Base-by-base conservation (phyloP, 2,329 filamentous ascomycete species). In the Thielaviopsis euricoi region DNA sequence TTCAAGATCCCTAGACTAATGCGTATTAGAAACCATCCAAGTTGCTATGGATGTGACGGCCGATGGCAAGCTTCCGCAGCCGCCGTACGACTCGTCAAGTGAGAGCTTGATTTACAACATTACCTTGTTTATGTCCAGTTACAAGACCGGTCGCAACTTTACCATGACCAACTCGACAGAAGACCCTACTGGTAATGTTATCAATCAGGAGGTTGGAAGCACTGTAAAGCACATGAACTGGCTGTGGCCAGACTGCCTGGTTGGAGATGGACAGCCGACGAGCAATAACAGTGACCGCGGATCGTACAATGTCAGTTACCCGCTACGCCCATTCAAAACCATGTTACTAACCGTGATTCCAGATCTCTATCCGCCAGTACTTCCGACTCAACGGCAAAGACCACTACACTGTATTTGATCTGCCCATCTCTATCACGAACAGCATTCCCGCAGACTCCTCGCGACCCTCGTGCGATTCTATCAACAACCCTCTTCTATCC, bases 191-290 rank as follows among this genome's bases (percentile, higher is more conserved):
- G 79, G 80, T 1, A 73, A 82, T 54, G 82, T 87, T 57, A 77
- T 87, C 71, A 67, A 70, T 26, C 79, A 83, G 61, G 83, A 87
- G 65, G 69, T 75, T 0, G 77, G 78, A 3, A 85, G 82, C 65
- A 87, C 84, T 0, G 85, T 87, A 50, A 87, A 87, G 66, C 83
- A 87, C 65, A 75, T 87, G 61, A 82, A 83, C 65, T 87, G 84
- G 81, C 71, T 78, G 21, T 87, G 83, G 83, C 84, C 85, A 0
- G 76, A 78, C 59, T 87, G 84, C 63, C 71, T 87, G 0, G 79
- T 81, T 2, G 83, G 83, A 19, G 71, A 82, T 54, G 80, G 80
- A 2, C 67, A 75, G 62, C 71, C 75, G 25, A 63, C 67, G 1
- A 66, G 69, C 3, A 66, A 69, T 0, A 71, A 71, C 58, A 80